Evolutionary conservation across 169 alveolate genomes (phyloP), one percentile per base, ranked within the genome.

Genomic region (Plasmodium malariae): DNA sequence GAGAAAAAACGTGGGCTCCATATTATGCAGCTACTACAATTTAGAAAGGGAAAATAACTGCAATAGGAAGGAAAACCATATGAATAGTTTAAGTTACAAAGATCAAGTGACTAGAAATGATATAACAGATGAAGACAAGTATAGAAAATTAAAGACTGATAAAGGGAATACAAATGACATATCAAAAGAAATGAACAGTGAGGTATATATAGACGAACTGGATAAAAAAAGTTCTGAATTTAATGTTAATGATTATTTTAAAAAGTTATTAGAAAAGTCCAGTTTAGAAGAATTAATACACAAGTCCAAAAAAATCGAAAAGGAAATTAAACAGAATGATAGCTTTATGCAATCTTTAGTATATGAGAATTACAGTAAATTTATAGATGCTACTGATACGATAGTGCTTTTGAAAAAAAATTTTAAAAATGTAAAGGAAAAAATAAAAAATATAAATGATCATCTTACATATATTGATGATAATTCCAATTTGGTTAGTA

Each of bases 341-440:
- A 88, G 94, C 24, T 97, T 93, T 54, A 94, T 97, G 74, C 95
- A 95, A 80, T 91, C 97, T 14, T 78, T 97, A 26, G 98, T 97
- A 1, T 97, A 96, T 80, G 97, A 97, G 59, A 96, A 97, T 91
- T 97, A 97, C 73, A 92, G 88, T 32, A 95, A 96, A 85, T 97
- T 97, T 93, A 94, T 97, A 12, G 74, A 95, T 9, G 98, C 98
- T 17, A 95, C 97, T 19, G 98, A 96, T 67, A 92, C 97, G 5
- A 93, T 97, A 7, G 76, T 91, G 55, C 74, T 91, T 51, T 94
- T 95, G 90, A 95, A 94, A 55, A 60, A 73, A 34, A 45, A 76
- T 51, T 92, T 94, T 71, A 74, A 45, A 43, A 4, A 55, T 21
- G 88, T 94, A 24, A 94, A 91, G 55, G 72, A 68, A 9, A 85